Base-by-base conservation (phyloP, 2,329 filamentous ascomycete species). In the Botrytis aclada region DNA sequence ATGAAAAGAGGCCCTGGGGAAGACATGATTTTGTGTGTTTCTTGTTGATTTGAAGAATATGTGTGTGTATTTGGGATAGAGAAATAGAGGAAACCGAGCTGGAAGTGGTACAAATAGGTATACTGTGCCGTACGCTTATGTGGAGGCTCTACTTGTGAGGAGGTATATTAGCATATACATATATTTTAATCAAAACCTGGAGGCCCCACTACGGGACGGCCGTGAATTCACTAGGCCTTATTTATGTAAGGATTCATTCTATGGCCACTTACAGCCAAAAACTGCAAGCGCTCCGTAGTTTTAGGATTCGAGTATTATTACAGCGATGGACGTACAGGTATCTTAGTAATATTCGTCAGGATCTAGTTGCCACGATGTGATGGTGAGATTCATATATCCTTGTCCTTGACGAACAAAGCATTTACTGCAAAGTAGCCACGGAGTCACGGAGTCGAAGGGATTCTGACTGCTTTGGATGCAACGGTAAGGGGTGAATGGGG, bases 1-100 rank as follows among this genome's bases (percentile, higher is more conserved):
- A 72, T 32, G 29, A 72, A 72, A 9, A 72, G 70, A 32, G 70
- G 70, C 16, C 62, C 70, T 60, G 62, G 70, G 12, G 51, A 16
- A 32, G 70, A 72, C 70, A 72, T 72, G 64, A 32, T 67, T 4
- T 22, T 32, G 60, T 4, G 29, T 32, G 60, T 25, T 37, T 54
- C 25, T 43, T 18, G 32, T 39, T 34, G 14, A 29, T 29, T 54
- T n/a, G 9, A 51, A 4, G 14, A 32, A 39, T 29, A 16, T 32
- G 14, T 39, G 22, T 45, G 3, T 45, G n/a, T 51, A 6, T 51
- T 39, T 66, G 64, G 32, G 6, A 14, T 67, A 9, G 32, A 22
- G 29, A 29, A n/a, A 29, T 54, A 2, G 25, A 25, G 18, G 37
- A 29, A 3, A 4, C 10, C 3, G 37, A 25, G 8, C 22, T 39